Base-by-base conservation (phyloP, 208 protist species). In the Trypanosoma mega region DNA sequence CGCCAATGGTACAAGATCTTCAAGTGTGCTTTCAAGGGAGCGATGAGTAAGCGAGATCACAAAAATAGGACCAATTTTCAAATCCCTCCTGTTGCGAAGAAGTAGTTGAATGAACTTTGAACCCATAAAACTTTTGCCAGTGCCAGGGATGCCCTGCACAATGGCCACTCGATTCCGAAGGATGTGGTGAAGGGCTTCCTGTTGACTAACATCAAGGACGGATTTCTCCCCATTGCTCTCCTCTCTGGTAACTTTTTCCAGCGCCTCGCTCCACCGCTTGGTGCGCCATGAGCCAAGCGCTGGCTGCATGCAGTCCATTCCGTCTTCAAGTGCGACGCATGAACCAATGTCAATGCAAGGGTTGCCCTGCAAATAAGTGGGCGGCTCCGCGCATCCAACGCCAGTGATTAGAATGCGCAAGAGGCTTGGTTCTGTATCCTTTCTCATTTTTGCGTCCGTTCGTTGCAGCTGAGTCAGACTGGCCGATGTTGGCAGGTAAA, bases 71-170 rank as follows among this genome's bases (percentile, higher is more conserved):
- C 45, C 61, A 49, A 63, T 37, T n/a, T 16, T 3, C 3, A 52
- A 16, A 18, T 12, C 27, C 24, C 34, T 30, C 9, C 65, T 69
- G 30, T 30, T 44, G 34, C 52, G 24, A 1, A 62, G 26, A 9
- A 82, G 36, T 3, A 71, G 20, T 33, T 81, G 60, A 12, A 74
- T 9, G 16, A 81, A 63, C 16, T 60, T 39, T 6, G 30, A 46
- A 1, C 73, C 73, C 14, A 78, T 49, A 44, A 82, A 82, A 9
- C 67, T 82, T 47, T 82, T 82, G 36, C 74, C 74, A 1, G 64
- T 76, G 3, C 74, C 74, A 11, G 74, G 74, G 20, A 72, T 73
- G 5, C 75, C 75, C 41, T 78, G 72, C 30, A 78, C 62, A 49
- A 76, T 29, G 20, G 47, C 60, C 6, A 72, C 29, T 26, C 60